Evolutionary conservation across 1,284 basidiomycete species (phyloP).

Genomic region (Sparassis latifolia): DNA sequence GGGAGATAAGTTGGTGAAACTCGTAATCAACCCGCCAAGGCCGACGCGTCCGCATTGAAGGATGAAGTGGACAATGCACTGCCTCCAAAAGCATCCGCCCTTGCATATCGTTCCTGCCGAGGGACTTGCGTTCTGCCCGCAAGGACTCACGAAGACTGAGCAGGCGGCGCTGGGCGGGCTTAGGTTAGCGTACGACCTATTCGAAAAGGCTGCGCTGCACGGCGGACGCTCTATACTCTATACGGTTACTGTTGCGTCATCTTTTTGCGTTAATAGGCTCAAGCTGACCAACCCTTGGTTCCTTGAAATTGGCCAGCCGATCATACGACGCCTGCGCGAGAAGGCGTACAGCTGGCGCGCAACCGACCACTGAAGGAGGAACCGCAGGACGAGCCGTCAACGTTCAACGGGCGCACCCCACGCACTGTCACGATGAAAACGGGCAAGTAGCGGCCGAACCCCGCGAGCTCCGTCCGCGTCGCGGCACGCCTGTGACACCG

Average conservation of each 20-base stretch:
- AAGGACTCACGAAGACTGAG: conserved; percentile 45
- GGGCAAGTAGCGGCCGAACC: conserved; percentile 9
- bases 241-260: conserved; percentile 54
- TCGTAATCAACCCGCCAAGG: too few relatives aligned
- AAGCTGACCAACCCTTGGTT: not conserved
- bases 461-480: conserved; percentile 8
- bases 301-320: conserved; percentile 36
- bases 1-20: too few relatives aligned
- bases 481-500: conserved; percentile 13
- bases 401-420: conserved; percentile 60
- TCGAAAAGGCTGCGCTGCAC: conserved; percentile 48
- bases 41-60: too few relatives aligned
- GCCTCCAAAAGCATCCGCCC: too few relatives aligned
- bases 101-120: too few relatives aligned
- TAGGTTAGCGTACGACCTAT: conserved; percentile 50
- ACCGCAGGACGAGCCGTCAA: conserved; percentile 57
- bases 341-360: conserved; percentile 54
- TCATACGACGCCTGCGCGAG: conserved; percentile 48
- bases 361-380: conserved; percentile 28
- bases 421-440: conserved; percentile 47
- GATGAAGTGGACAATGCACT: too few relatives aligned
- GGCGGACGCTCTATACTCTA: conserved; percentile 56
- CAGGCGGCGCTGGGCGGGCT: conserved; percentile 60
- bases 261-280: not conserved
- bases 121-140: too few relatives aligned